Evolutionary conservation across 371 early-diverging fungal species (phyloP), one percentile per base, ranked within the genome.

Genomic region (Mucor saturninus): DNA sequence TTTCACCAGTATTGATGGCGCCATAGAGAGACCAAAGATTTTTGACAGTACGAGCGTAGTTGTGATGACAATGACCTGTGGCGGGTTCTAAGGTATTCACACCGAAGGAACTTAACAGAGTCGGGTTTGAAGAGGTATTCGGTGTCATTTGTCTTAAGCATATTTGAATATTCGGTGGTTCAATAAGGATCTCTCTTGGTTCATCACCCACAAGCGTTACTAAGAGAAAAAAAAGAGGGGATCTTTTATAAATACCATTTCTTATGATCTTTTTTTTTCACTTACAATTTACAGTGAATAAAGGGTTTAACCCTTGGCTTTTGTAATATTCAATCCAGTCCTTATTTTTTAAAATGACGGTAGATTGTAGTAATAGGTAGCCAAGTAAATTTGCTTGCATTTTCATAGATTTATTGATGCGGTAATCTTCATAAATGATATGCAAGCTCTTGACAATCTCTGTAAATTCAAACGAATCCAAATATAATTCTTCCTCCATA

Each of bases 361-460:
- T 72, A n/a, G 86, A 49, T 29, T 81, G 72, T 5, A 75, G 50
- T 40, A 90, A 61, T 1, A 91, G 62, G 8, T 69, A 72, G 2
- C 73, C 79, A 39, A 86, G 56, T n/a, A 69, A 43, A 7, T 59
- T 60, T 14, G 65, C 29, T 11, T 73, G 72, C 6, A 64, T 48
- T 5, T 56, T 55, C 21, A 70, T 75, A 4, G 77, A 57, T 15
- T 74, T 64, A 35, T 83, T 74, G 31, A 89, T 61, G 11, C 83
- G 84, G 30, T 87, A 72, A 49, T 91, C 88, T 61, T 91, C 88
- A 59, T 83, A 86, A 8, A 88, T 71, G 0, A 91, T 67, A 67
- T 91, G 92, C 2, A 91, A 58, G 21, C 76, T 74, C 6, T 73
- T 69, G 21, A 88, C 61, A 32, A 79, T 76, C 2, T 61, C 54